Base-by-base conservation (phyloP, 768 basidiomycete genomes). In the Tephrocybe sp. region DNA sequence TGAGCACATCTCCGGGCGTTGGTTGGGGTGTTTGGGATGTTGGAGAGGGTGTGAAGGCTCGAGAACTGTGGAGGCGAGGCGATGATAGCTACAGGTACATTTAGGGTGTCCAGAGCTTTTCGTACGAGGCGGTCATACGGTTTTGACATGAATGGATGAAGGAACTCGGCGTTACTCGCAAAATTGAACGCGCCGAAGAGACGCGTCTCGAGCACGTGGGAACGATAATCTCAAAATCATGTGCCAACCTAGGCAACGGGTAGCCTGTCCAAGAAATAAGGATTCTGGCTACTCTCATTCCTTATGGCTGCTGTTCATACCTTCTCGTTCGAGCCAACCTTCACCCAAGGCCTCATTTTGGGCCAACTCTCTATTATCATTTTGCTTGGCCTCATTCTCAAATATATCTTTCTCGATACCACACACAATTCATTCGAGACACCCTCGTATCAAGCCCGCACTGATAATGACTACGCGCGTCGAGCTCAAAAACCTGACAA, bases 391-490 rank as follows among this genome's bases (percentile, higher is more conserved):
- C 71, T 94, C 54, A 81, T 99, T 64, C 83, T 99, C 69, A 90
- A 91, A 63, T 98, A 97, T 71, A 84, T 98, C 49, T 97, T 99
- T 63, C 86, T 99, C 54, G 92, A 97, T 59, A 83, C 89, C 5
- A 76, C 82, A 22, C 72, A 79, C 51, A 69, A 78, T 55, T 76
- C 78, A 0, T 75, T 78, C 59, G 79, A 80, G 53, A 73, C 76
- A 0, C 73, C 79, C 1, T 72, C 78, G 27, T 87, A 84, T 65
- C 84, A 82, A 58, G 80, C 84, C 2, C 75, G 76, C 50, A 69
- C 78, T 40, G 79, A 80, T 56, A 73, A 69, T 21, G 75, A 82
- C 56, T 64, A 69, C 30, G 66, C 74, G 26, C 61, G 70, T 22
- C 71, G 71, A 40, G 72, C 73, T 44, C 68, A 65, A 31, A 69